Conservation (phyloP, 169 alveolate genomes). For the Eimeria necatrix region DNA sequence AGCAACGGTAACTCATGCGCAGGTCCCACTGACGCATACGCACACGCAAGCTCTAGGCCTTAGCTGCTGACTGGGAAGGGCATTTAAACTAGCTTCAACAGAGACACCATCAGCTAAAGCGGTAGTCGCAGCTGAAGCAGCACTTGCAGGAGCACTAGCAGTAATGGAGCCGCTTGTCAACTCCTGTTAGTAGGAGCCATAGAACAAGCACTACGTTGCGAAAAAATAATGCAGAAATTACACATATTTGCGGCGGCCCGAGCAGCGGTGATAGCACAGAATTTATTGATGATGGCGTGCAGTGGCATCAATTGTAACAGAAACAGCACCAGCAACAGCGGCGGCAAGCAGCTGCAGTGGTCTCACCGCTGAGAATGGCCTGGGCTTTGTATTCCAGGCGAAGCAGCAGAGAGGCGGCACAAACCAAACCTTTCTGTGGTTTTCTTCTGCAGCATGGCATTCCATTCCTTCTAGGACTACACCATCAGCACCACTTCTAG, state of each 20-base stretch:
- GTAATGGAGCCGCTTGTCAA: neutral
- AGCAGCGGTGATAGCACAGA: no score
- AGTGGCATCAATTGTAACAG: neutral
- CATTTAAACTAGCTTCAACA: neutral
- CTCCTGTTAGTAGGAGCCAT: no score
- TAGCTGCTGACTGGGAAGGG: neutral
- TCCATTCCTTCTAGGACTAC: neutral
- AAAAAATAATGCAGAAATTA: no score
- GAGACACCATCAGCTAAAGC: neutral
- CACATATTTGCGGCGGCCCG: no score
- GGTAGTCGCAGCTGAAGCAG: neutral
- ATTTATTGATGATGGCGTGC: no score
- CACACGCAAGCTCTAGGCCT: neutral
- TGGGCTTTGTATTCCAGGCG: slow-evolving; percentile 50
- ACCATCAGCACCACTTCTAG: neutral
- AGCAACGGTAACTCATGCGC: slow-evolving; percentile 66
- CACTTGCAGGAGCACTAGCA: neutral
- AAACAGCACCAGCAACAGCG: neutral
- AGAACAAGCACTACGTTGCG: no score
- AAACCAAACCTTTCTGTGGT: slow-evolving; percentile 39
- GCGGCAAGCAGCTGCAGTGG: neutral
- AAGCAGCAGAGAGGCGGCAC: slow-evolving; percentile 67
- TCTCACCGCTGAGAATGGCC: slow-evolving; percentile 53
- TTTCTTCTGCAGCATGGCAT: neutral
- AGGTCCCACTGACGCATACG: slow-evolving; percentile 66